These are phyloP conservation scores for Clonostachys chloroleuca DNA, from an alignment of 2,329 filamentous ascomycete genomes.

Conservation along the genomic window DNA sequence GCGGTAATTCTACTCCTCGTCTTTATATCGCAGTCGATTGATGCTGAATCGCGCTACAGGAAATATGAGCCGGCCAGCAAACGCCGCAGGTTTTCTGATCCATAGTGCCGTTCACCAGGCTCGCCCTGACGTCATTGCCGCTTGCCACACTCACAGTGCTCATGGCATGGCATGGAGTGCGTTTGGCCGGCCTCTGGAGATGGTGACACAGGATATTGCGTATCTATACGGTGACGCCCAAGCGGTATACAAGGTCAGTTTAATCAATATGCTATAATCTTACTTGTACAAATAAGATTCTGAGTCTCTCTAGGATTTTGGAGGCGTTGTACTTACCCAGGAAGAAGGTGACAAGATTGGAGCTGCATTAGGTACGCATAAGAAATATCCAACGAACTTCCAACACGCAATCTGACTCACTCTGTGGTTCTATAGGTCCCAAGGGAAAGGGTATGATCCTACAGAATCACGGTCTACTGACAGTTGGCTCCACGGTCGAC, in stretches of 20 bases:
- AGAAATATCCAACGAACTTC: too few species aligned
- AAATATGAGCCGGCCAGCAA: slow-evolving; percentile 18
- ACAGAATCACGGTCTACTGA: slow-evolving; percentile 67
- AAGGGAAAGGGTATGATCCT: slow-evolving; percentile 60
- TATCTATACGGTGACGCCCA: slow-evolving; percentile 49
- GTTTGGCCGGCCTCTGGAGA: slow-evolving; percentile 60
- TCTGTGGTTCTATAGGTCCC: neutral
- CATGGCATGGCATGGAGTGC: slow-evolving; percentile 63
- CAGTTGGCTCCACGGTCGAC: slow-evolving; percentile 65
- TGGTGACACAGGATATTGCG: slow-evolving; percentile 63
- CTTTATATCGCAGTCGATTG: slow-evolving; percentile 9
- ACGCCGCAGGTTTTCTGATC: slow-evolving; percentile 66
- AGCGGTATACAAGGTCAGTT: neutral
- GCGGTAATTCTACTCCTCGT: slow-evolving; percentile 36
- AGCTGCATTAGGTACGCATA: slow-evolving; percentile 40
- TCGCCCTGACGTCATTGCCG: slow-evolving; percentile 59
- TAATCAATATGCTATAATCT: too few species aligned
- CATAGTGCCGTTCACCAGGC: slow-evolving; percentile 63
- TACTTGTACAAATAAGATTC: slow-evolving; percentile 44
- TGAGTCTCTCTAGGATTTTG: slow-evolving; percentile 44
- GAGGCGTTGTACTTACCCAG: slow-evolving; percentile 47
- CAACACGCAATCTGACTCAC: neutral
- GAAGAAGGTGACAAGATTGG: slow-evolving; percentile 63
- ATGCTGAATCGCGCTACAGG: neutral
- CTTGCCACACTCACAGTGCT: slow-evolving; percentile 63